Evolutionary conservation across 768 basidiomycete genomes (phyloP).

Genomic region (Lactifluus rugatus): DNA sequence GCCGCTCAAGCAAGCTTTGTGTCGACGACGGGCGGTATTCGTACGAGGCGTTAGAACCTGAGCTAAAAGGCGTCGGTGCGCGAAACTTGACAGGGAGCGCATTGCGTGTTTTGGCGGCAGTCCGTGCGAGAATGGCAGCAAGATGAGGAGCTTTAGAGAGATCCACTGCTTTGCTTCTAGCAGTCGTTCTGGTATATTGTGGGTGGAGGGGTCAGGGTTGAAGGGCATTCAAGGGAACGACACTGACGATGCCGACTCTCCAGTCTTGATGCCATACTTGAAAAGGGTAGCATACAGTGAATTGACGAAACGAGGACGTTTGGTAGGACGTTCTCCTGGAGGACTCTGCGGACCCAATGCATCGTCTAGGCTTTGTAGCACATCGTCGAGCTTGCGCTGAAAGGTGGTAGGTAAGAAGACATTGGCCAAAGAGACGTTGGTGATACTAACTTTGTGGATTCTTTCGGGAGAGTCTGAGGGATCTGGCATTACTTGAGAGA

Average conservation of each 20-base stretch:
- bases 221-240: neutral
- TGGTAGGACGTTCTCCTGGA: constrained; percentile 32
- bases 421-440: too few relatives aligned
- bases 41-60: constrained; percentile 30
- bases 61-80: constrained; percentile 23
- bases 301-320: constrained; percentile 42
- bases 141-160: constrained; percentile 58
- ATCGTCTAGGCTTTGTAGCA: constrained; percentile 59
- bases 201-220: constrained; percentile 4
- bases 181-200: constrained; percentile 10
- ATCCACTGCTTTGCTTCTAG: constrained; percentile 23
- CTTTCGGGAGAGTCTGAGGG: neutral
- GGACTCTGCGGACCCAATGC: constrained; percentile 36
- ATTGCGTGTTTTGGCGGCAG: constrained; percentile 46
- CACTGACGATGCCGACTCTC: constrained; percentile 32
- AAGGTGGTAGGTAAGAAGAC: neutral
- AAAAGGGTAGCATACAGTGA: constrained; percentile 70
- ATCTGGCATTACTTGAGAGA: neutral
- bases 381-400: constrained; percentile 77
- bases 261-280: constrained; percentile 63
- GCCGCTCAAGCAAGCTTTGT: constrained; percentile 59
- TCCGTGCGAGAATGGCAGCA: constrained; percentile 59
- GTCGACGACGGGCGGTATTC: constrained; percentile 77
- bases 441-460: neutral
- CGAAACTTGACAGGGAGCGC: constrained; percentile 38